Percentiles rank a stretch among this genome's conserved stretches.
phyloP scores from a whole-genome alignment of 2,329 filamentous ascomycete species.

The Setomelanomma holmii region DNA sequence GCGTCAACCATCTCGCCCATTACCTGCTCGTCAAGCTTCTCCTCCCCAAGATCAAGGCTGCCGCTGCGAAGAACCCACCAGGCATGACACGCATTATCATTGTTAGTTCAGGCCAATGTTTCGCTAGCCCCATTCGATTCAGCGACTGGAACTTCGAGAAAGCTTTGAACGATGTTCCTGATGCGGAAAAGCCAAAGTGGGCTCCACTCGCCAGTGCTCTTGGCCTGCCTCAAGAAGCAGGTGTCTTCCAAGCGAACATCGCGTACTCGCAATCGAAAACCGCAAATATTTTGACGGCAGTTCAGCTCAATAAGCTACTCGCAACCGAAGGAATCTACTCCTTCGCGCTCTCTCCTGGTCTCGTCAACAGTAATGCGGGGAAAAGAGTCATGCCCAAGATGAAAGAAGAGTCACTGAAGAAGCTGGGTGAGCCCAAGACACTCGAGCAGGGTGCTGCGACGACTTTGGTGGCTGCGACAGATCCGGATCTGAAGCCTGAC shows the following conservation, averaged over 20 bases:
- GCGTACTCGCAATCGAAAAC: conserved; percentile 27
- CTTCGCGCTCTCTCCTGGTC: conserved; percentile 18
- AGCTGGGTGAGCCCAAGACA: conserved; percentile 4
- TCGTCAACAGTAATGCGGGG: conserved; percentile 5
- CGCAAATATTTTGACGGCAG: conserved; percentile 14
- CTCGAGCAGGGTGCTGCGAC: conserved; percentile 22
- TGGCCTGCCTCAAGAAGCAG: not conserved
- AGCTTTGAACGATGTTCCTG: conserved; percentile 1
- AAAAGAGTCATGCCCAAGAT: not conserved
- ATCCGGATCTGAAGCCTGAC: conserved; percentile 13
- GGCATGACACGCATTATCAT: conserved; percentile 20
- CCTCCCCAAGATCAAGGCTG: conserved; percentile 41
- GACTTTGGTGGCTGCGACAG: conserved; percentile 18
- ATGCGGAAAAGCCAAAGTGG: conserved; percentile 11
- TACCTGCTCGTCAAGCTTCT: conserved; percentile 51
- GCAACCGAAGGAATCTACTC: conserved; percentile 4
- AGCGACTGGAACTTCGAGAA: conserved; percentile 48
- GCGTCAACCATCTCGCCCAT: conserved; percentile 54
- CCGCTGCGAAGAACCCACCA: not conserved
- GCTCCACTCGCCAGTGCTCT: not conserved
- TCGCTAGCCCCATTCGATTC: conserved; percentile 40
- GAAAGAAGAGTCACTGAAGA: not conserved
- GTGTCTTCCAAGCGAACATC: not conserved
- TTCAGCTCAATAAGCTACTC: conserved; percentile 6
- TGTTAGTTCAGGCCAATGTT: conserved; percentile 2